Conservation (phyloP, 805 yeast genomes). For the Pichia eremophila region DNA sequence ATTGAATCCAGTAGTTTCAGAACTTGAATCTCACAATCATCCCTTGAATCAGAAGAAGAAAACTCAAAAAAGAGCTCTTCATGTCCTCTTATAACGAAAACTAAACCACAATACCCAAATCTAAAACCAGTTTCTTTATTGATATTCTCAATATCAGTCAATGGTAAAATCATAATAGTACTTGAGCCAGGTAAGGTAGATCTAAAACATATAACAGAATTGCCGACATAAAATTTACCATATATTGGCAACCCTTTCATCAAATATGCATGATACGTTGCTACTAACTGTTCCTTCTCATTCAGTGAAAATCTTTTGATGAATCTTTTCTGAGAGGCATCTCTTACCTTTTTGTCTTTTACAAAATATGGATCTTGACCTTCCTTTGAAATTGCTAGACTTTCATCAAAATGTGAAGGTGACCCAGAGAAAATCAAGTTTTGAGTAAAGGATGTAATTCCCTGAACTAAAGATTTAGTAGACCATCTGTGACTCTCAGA, state of each 20-base stretch:
- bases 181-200: slow-evolving; percentile 69
- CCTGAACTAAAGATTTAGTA: slow-evolving; percentile 23
- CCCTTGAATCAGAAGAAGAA: slow-evolving; percentile 50
- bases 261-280: slow-evolving; percentile 64
- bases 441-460: slow-evolving; percentile 21
- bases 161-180: slow-evolving; percentile 77
- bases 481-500: slow-evolving; percentile 11
- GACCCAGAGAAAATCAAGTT: slow-evolving; percentile 16
- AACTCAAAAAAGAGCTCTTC: slow-evolving; percentile 77
- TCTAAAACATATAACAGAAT: slow-evolving; percentile 64
- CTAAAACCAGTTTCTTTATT: slow-evolving; percentile 59
- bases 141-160: slow-evolving; percentile 61
- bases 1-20: slow-evolving; percentile 40
- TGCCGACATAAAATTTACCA: slow-evolving; percentile 74
- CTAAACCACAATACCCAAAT: slow-evolving; percentile 63
- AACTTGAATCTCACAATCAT: slow-evolving; percentile 57
- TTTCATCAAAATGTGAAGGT: slow-evolving; percentile 45
- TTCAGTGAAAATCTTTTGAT: slow-evolving; percentile 56
- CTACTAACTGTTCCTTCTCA: slow-evolving; percentile 40
- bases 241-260: slow-evolving; percentile 67
- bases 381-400: slow-evolving; percentile 28
- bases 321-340: slow-evolving; percentile 13
- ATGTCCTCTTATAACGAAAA: slow-evolving; percentile 59
- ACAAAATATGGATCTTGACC: slow-evolving; percentile 43
- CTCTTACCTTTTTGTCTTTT: slow-evolving; percentile 33